Evolutionary conservation across 108 stramenopile genomes (phyloP).

Genomic region (Pseudonitzschia delicatissima): DNA sequence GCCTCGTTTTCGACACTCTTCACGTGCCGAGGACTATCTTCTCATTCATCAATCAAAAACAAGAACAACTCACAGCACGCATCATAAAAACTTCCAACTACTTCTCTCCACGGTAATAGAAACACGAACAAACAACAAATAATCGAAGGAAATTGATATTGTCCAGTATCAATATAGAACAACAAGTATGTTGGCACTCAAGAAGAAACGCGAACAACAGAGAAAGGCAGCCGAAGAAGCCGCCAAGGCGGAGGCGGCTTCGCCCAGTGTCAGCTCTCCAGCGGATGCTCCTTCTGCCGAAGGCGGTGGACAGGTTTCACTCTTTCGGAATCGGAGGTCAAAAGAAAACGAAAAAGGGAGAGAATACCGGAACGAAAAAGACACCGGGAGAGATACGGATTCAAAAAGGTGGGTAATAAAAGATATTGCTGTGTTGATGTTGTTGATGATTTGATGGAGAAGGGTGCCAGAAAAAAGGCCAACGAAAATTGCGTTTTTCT

Average conservation of each 20-base stretch:
- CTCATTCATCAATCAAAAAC: no score
- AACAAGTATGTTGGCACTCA: slow-evolving; percentile 89
- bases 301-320: slow-evolving; percentile 45
- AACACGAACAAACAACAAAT: no score
- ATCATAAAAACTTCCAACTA: no score
- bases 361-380: slow-evolving; percentile 62
- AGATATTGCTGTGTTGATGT: slow-evolving; percentile 17
- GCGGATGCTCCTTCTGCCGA: slow-evolving; percentile 22
- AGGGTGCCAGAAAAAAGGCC: background rate
- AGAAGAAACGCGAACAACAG: slow-evolving; percentile 86
- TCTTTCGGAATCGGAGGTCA: slow-evolving; percentile 81
- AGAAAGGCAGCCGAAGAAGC: slow-evolving; percentile 60
- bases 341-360: slow-evolving; percentile 73
- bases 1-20: no score
- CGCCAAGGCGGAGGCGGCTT: slow-evolving; percentile 32
- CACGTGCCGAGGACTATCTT: no score
- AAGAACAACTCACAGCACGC: no score
- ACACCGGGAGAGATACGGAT: slow-evolving; percentile 98
- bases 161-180: no score
- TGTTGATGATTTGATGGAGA: background rate
- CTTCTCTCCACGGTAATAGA: no score
- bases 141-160: no score
- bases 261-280: slow-evolving; percentile 11
- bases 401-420: slow-evolving; percentile 95
- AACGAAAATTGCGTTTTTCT: no score